Conservation (phyloP, 2,329 filamentous ascomycete species). For the Lecanicillium sp. region DNA sequence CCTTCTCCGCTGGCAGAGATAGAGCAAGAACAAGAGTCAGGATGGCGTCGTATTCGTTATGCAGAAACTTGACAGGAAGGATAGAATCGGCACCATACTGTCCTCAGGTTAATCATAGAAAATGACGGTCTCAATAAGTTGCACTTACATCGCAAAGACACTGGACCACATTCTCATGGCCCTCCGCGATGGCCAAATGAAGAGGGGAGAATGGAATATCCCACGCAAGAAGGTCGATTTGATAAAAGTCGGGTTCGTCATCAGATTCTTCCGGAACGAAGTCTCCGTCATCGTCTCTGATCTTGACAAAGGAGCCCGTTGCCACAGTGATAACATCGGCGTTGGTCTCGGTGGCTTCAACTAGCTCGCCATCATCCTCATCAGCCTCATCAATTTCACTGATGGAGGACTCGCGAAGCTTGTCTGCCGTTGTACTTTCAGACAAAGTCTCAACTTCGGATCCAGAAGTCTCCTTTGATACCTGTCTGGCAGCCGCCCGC, state of each 20-base stretch:
- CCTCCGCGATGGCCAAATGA: constrained; percentile 71
- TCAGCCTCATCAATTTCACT: constrained; percentile 29
- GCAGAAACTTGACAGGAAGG: constrained; percentile 63
- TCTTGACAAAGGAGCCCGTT: constrained; percentile 70
- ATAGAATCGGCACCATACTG: constrained; percentile 73
- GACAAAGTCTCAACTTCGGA: constrained; percentile 13
- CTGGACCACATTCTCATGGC: constrained; percentile 63
- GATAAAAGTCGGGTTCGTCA: constrained; percentile 71
- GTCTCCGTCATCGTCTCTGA: constrained; percentile 40
- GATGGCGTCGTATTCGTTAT: constrained; percentile 52
- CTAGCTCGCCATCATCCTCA: constrained; percentile 40
- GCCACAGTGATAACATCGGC: constrained; percentile 47
- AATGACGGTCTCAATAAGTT: neutral
- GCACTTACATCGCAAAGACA: constrained; percentile 54
- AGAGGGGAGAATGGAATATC: constrained; percentile 67
- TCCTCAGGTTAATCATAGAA: constrained; percentile 19
- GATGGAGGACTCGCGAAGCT: constrained; percentile 28
- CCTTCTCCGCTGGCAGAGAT: constrained; percentile 55
- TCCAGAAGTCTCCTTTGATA: constrained; percentile 21
- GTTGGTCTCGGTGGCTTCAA: constrained; percentile 42
- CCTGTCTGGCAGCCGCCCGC: constrained; percentile 30
- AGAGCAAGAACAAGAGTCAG: constrained; percentile 65
- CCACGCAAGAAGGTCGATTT: constrained; percentile 75
- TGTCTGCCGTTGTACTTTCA: constrained; percentile 15
- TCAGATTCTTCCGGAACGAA: constrained; percentile 48